Evolutionary conservation across 2,329 filamentous ascomycete species (phyloP), one percentile per base, ranked within the genome.

Genomic region (Ascochyta clinopodiicola): DNA sequence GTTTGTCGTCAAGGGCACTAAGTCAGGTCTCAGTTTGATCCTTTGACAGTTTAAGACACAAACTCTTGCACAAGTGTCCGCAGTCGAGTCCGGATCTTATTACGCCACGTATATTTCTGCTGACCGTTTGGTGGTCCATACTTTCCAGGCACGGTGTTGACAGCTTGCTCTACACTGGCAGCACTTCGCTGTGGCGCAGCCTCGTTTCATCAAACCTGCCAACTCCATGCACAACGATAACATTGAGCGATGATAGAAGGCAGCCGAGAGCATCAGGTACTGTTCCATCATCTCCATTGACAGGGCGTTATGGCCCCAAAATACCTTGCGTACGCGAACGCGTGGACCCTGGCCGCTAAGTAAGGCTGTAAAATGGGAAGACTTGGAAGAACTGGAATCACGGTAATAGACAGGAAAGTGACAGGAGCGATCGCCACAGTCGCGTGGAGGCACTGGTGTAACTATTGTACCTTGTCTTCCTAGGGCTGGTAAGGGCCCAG

Each of bases 151-250:
- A 24, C 22, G 22, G 34, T 45, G 15, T 39, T 34, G 38, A 19
- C 24, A n/a, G 19, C 4, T 42, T 27, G 19, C 39, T 8, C 21
- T 38, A 49, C 15, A 44, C 61, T 62, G 64, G 64, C 67, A 63
- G 63, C 61, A 64, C 55, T 63, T 38, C n/a, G 32, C 47, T 60
- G 59, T 68, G 67, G 64, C 64, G 46, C 34, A 58, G 64, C 50
- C 56, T 40, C 40, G 48, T 29, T 29, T 8, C 9, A 8, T 10
- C 9, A 6, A 29, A 8, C 25, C 9, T 24, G 22, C 22, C 22
- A 24, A 24, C 4, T 24, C 22, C 22, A 24, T 24, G 22, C 22
- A 24, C 56, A 38, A 49, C 38, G 34, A 31, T 29, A 25, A 19
- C 25, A 44, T 43, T 19, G 6, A 31, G 5, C 38, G 25, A 9